Percentiles rank a stretch among this genome's conserved stretches.
These are phyloP conservation scores for Daldinia grandis DNA, from an alignment of 495 filamentous ascomycete species.

Conservation along the genomic window DNA sequence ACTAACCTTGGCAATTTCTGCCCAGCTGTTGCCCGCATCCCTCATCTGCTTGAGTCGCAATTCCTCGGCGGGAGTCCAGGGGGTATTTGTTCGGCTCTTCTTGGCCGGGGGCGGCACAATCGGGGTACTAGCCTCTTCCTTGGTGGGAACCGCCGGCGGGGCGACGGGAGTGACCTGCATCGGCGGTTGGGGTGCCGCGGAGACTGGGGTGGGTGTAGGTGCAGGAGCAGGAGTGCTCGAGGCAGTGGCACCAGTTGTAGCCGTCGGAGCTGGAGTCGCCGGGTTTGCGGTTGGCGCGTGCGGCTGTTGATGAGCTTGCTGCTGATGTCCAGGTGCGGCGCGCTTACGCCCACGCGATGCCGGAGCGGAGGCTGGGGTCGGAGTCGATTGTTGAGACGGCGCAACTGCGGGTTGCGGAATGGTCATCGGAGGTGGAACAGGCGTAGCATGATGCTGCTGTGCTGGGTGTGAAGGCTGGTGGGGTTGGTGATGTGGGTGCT, in stretches of 20 bases:
- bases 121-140: slow-evolving; percentile 43
- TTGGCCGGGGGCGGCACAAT: slow-evolving; percentile 71
- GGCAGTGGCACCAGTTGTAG: slow-evolving; percentile 34
- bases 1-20: slow-evolving; percentile 92
- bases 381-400: slow-evolving; percentile 52
- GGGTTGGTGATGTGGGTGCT: slow-evolving; percentile 48
- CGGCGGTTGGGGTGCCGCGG: slow-evolving; percentile 46
- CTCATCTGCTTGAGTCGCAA: slow-evolving; percentile 91
- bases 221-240: slow-evolving; percentile 41
- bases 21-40: slow-evolving; percentile 93
- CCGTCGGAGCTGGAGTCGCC: slow-evolving; percentile 32
- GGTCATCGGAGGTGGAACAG: slow-evolving; percentile 52
- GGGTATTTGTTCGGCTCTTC: slow-evolving; percentile 95
- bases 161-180: slow-evolving; percentile 47
- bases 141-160: slow-evolving; percentile 44
- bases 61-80: slow-evolving; percentile 96
- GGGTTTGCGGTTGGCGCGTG: slow-evolving; percentile 38
- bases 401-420: slow-evolving; percentile 46
- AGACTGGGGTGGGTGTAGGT: slow-evolving; percentile 38
- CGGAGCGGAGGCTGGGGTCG: slow-evolving; percentile 49
- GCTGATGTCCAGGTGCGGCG: slow-evolving; percentile 36
- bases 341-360: slow-evolving; percentile 41
- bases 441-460: slow-evolving; percentile 51
- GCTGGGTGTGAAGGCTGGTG: slow-evolving; percentile 42
- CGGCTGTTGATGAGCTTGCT: slow-evolving; percentile 36